Base-by-base conservation (phyloP, 192 early-diverging fungal genomes). In the Pilobolus umbonatus region DNA sequence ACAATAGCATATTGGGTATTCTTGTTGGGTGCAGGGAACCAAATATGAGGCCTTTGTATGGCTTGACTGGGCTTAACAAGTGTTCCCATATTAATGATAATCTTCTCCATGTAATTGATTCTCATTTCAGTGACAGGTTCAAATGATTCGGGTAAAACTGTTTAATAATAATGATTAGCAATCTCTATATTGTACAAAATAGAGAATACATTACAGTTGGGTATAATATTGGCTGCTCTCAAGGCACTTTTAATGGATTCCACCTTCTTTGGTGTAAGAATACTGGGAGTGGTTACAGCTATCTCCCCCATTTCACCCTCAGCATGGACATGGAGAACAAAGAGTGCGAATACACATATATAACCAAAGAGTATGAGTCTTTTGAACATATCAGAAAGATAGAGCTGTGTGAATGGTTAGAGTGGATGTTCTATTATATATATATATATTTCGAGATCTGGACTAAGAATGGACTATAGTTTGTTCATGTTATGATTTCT, bases 61-160 rank as follows among this genome's bases (percentile, higher is more conserved):
- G 47, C 47, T 15, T 49, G 25, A 25, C 25, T 28, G n/a, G 47
- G 47, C 25, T n/a, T n/a, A n/a, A 29, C 5, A 28, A 49, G 1
- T 7, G 25, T 49, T 12, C 29, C 47, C 6, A 22, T 28, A 15
- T 49, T 49, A 28, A 28, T 49, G 17, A 49, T 15, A 11, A 28
- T 28, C 12, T 49, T 49, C 6, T 29, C n/a, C 14, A 15, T 49
- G 24, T 49, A 49, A 8, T 15, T 49, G 8, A 49, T 28, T 22
- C 29, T 49, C 25, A 49, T 49, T 4, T 49, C 47, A 11, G 47
- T 49, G 8, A 49, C 25, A 25, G 47, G 47, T 49, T 49, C 29
- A 11, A 28, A 49, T 28, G 24, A 7, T 28, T 26, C 25, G n/a
- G 5, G 29, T 28, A 38, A 38, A 38, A 15, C 15, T 38, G 1